These are phyloP conservation scores for Lactarius indigo DNA, from an alignment of 768 basidiomycete species.

Conservation along the genomic window DNA sequence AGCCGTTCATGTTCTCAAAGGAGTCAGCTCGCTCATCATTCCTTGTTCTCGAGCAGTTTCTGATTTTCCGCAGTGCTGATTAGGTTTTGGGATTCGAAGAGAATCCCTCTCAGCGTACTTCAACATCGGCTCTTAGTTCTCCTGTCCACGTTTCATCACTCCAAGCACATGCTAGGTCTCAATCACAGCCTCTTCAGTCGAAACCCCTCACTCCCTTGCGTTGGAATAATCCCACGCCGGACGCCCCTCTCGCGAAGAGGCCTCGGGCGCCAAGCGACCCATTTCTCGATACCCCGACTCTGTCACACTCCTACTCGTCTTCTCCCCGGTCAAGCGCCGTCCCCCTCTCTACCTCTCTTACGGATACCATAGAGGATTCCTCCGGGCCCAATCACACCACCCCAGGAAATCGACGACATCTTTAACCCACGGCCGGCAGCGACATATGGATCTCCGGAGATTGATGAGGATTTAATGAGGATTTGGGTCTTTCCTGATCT, in stretches of 20 bases:
- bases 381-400: conserved; percentile 37
- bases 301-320: conserved; percentile 53
- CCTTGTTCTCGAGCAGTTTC: conserved; percentile 11
- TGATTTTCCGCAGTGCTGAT: conserved; percentile 19
- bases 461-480: conserved; percentile 55
- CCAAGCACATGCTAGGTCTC: conserved; percentile 49
- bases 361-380: conserved; percentile 40
- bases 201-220: conserved; percentile 29
- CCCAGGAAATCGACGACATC: conserved; percentile 35
- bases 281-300: conserved; percentile 67
- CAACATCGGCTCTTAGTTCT: conserved; percentile 30
- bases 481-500: conserved; percentile 83
- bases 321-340: conserved; percentile 42
- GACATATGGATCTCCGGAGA: conserved; percentile 32
- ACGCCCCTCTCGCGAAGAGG: conserved; percentile 53
- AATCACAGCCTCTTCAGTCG: conserved; percentile 50
- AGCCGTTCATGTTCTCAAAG: conserved; percentile 86
- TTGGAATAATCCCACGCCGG: conserved; percentile 37
- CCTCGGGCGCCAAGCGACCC: conserved; percentile 75
- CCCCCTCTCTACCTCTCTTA: conserved; percentile 33
- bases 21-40: conserved; percentile 53
- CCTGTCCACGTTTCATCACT: conserved; percentile 39
- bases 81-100: conserved; percentile 78
- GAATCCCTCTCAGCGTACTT: conserved; percentile 28
- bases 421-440: conserved; percentile 29